These are phyloP conservation scores for Penicillium paxilli DNA, from an alignment of 495 filamentous ascomycete species.

Conservation along the genomic window DNA sequence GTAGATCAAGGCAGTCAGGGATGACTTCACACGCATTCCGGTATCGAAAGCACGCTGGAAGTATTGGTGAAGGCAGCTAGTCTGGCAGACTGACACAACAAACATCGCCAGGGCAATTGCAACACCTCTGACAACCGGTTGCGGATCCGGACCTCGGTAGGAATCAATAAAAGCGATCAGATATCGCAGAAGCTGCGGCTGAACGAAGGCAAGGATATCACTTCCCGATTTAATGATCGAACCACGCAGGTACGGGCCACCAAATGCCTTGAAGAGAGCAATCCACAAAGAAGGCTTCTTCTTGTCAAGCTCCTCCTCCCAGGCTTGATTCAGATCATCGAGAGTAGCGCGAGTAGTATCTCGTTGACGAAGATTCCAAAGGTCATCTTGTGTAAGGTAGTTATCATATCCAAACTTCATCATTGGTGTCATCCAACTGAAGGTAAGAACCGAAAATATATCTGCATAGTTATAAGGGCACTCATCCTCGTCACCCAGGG, in stretches of 20 bases:
- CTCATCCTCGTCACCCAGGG: constrained; percentile 83
- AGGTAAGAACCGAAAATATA: constrained; percentile 90
- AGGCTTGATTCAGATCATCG: constrained; percentile 66
- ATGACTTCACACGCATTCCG: constrained; percentile 93
- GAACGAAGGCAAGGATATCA: constrained; percentile 80
- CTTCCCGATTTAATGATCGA: constrained; percentile 82
- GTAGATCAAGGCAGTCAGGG: constrained; percentile 88
- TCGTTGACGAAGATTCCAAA: constrained; percentile 84
- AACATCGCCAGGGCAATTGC: constrained; percentile 95
- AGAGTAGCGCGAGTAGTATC: constrained; percentile 77
- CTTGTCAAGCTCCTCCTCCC: constrained; percentile 74
- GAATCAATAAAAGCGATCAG: constrained; percentile 87
- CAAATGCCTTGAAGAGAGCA: constrained; percentile 83
- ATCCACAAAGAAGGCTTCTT: constrained; percentile 86
- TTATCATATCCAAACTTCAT: constrained; percentile 95
- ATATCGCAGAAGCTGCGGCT: constrained; percentile 85
- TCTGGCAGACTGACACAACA: constrained; percentile 79
- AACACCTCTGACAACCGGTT: constrained; percentile 79
- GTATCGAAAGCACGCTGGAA: constrained; percentile 94
- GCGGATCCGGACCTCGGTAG: constrained; percentile 61
- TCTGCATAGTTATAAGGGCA: constrained; percentile 94
- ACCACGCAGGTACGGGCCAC: constrained; percentile 77
- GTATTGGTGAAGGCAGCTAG: constrained; percentile 83
- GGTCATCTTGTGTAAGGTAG: constrained; percentile 91
- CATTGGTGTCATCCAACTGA: constrained; percentile 98